Percentiles rank a stretch among this genome's conserved stretches.
These are phyloP conservation scores for Nemania bipapillata DNA, from an alignment of 2,329 filamentous ascomycete species.

Conservation along the genomic window DNA sequence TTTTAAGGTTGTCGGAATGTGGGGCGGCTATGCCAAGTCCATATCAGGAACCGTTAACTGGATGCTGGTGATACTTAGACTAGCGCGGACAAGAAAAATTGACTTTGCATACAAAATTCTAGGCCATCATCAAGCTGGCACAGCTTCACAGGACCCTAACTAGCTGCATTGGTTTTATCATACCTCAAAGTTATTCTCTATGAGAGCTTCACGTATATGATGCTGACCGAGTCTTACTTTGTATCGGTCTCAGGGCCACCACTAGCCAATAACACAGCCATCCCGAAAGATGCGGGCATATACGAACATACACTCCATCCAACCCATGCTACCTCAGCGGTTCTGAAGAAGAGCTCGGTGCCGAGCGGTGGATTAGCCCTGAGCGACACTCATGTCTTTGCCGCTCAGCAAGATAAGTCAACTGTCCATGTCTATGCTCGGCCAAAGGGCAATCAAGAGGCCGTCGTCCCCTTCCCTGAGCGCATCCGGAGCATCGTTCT, in stretches of 20 bases:
- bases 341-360: conserved; percentile 93
- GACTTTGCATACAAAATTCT: neutral
- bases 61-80: conserved; percentile 6
- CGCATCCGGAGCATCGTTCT: conserved; percentile 81
- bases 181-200: neutral
- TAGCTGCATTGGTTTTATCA: neutral
- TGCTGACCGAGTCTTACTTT: conserved; percentile 71
- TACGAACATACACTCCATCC: conserved; percentile 86
- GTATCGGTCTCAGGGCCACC: conserved; percentile 68
- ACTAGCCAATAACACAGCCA: conserved; percentile 69
- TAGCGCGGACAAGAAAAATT: conserved; percentile 23
- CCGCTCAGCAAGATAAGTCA: conserved; percentile 89
- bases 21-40: conserved; percentile 12
- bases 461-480: conserved; percentile 87
- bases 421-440: conserved; percentile 93
- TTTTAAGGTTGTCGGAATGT: neutral
- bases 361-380: conserved; percentile 81
- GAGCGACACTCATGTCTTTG: conserved; percentile 85
- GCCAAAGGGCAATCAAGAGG: conserved; percentile 85
- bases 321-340: conserved; percentile 75
- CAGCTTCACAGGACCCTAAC: neutral
- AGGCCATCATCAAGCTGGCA: neutral
- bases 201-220: conserved; percentile 46
- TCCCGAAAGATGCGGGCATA: conserved; percentile 84
- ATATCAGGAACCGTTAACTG: conserved; percentile 25